A percentile compares a stretch with the other conserved stretches of the same genome.
phyloP scores from a whole-genome alignment of 169 alveolate genomes.

The Plasmodium reichenowi region DNA sequence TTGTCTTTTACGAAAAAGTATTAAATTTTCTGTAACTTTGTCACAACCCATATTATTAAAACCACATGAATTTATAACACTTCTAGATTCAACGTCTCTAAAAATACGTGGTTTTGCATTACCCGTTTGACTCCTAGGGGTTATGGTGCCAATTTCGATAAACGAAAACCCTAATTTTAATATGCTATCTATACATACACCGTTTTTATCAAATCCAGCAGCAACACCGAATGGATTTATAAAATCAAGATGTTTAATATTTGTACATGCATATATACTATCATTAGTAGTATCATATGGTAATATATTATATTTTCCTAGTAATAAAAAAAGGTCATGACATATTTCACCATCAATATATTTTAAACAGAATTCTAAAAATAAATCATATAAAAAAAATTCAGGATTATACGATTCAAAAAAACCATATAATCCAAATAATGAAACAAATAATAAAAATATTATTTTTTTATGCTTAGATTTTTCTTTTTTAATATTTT shows the following conservation, averaged over 20 bases:
- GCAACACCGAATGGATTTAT: slow-evolving; percentile 87
- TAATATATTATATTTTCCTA: slow-evolving; percentile 79
- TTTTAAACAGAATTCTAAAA: slow-evolving; percentile 75
- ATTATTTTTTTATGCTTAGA: slow-evolving; percentile 34
- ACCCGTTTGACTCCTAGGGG: slow-evolving; percentile 90
- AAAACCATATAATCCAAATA: slow-evolving; percentile 38
- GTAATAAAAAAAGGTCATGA: slow-evolving; percentile 79
- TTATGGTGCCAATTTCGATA: slow-evolving; percentile 89
- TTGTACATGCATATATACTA: slow-evolving; percentile 37
- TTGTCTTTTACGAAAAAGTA: slow-evolving; percentile 78
- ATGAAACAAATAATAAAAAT: slow-evolving; percentile 19
- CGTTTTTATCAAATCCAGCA: slow-evolving; percentile 91
- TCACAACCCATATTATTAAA: slow-evolving; percentile 89
- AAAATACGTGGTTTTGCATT: slow-evolving; percentile 89
- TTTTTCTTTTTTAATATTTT: slow-evolving; percentile 36
- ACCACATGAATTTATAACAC: slow-evolving; percentile 88
- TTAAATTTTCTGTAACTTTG: slow-evolving; percentile 81
- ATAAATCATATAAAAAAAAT: slow-evolving; percentile 76
- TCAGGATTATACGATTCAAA: slow-evolving; percentile 75
- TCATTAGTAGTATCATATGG: slow-evolving; percentile 83
- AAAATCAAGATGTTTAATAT: slow-evolving; percentile 30
- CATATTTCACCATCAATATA: slow-evolving; percentile 83
- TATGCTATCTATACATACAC: slow-evolving; percentile 83
- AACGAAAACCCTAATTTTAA: slow-evolving; percentile 89
- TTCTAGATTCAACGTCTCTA: slow-evolving; percentile 83